Percentiles rank a stretch among this genome's conserved stretches.
Conservation (phyloP, 1,139 yeast species). For the Yamadazyma kanchanaburiensis region DNA sequence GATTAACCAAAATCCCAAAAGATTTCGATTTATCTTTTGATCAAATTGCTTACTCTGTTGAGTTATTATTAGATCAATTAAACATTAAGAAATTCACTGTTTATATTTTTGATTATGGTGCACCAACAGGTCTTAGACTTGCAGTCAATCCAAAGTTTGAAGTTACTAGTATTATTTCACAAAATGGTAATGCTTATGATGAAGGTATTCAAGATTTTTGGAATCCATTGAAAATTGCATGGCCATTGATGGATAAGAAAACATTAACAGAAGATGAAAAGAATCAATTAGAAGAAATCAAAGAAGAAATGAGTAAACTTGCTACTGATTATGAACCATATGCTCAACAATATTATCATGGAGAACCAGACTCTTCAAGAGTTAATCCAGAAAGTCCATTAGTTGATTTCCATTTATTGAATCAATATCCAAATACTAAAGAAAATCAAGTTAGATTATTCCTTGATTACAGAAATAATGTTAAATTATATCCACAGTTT, state of each 20-base stretch:
- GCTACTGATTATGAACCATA: slow-evolving; percentile 15
- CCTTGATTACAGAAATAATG: slow-evolving; percentile 32
- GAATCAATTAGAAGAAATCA: slow-evolving; percentile 5
- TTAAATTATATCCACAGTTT: slow-evolving; percentile 31
- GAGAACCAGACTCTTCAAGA: slow-evolving; percentile 18
- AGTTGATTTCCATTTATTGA: slow-evolving; percentile 25
- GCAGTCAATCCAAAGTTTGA: slow-evolving; percentile 26
- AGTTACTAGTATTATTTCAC: slow-evolving; percentile 29
- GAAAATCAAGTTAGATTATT: slow-evolving; percentile 30
- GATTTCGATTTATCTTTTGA: slow-evolving; percentile 27
- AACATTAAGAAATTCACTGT: slow-evolving; percentile 21
- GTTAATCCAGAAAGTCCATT: slow-evolving; percentile 31
- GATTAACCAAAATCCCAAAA: slow-evolving; percentile 29
- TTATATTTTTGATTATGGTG: slow-evolving; percentile 43
- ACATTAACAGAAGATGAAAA: slow-evolving; percentile 9
- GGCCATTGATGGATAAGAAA: slow-evolving; percentile 19
- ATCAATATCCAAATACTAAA: slow-evolving; percentile 18
- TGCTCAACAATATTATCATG: slow-evolving; percentile 25
- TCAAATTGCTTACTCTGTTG: slow-evolving; percentile 27
- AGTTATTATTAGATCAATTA: slow-evolving; percentile 23
- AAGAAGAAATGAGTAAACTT: slow-evolving; percentile 14
- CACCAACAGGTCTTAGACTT: slow-evolving; percentile 37
- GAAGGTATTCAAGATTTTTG: slow-evolving; percentile 38
- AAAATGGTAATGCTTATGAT: slow-evolving; percentile 43
- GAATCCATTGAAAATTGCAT: slow-evolving; percentile 28